Percentiles rank a stretch among this genome's conserved stretches.
phyloP scores from a whole-genome alignment of 192 early-diverging fungal species.

The Funneliformis geosporum region DNA sequence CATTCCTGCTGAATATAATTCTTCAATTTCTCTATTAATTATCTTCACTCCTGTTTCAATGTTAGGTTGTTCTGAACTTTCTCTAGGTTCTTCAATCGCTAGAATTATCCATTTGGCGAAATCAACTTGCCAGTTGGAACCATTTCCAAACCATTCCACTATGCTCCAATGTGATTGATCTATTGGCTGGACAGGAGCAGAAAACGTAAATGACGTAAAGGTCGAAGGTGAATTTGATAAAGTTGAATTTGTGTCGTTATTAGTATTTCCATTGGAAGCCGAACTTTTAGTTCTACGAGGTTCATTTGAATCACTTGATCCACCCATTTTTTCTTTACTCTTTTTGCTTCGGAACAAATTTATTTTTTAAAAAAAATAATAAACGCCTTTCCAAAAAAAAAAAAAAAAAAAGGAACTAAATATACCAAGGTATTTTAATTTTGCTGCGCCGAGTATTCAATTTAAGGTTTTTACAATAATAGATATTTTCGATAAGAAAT shows the following conservation, averaged over 20 bases:
- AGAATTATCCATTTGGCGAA: background rate
- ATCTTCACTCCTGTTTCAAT: background rate
- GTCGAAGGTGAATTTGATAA: background rate
- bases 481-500: background rate
- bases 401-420: background rate
- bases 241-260: no score
- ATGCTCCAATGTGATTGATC: background rate
- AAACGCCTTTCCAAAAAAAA: background rate
- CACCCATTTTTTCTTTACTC: no score
- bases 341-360: no score
- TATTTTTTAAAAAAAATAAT: no score
- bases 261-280: no score
- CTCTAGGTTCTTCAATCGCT: background rate
- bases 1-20: background rate
- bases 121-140: background rate
- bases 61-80: background rate
- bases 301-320: no score
- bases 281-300: no score
- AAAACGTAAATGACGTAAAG: background rate
- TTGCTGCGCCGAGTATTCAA: background rate
- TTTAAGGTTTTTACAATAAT: background rate
- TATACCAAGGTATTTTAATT: background rate
- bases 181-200: background rate
- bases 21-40: background rate
- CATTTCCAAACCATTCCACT: background rate